These are phyloP conservation scores for Sherardia arvensis DNA, from an alignment of 257 asterid genomes.

Conservation along the genomic window DNA sequence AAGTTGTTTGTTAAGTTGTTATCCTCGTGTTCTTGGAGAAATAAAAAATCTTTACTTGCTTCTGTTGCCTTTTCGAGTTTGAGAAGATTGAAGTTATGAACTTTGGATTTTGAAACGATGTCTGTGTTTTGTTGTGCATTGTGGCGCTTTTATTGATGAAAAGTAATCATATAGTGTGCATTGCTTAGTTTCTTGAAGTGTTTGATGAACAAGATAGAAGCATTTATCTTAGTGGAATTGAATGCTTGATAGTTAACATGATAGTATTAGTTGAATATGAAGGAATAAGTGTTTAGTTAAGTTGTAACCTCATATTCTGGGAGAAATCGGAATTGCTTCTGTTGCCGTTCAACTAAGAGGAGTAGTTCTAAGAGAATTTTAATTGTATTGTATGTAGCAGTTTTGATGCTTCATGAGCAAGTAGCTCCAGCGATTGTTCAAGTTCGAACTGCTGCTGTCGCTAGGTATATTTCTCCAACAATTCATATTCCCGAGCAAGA, in stretches of 20 bases:
- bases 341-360: not conserved
- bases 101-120: not conserved
- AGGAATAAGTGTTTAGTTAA: not conserved
- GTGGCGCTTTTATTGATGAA: not conserved
- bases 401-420: constrained; percentile 58
- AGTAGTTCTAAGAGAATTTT: not conserved
- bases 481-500: constrained; percentile 46
- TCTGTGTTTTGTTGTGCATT: not conserved
- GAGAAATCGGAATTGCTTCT: not conserved
- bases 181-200: not conserved
- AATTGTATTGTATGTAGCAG: constrained; percentile 36
- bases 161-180: not conserved
- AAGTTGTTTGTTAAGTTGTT: too few species aligned
- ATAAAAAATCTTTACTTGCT: not conserved
- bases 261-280: not conserved
- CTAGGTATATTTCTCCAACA: constrained; percentile 41
- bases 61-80: not conserved
- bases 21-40: not conserved
- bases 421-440: constrained; percentile 38
- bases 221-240: not conserved
- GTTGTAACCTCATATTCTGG: not conserved
- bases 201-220: not conserved
- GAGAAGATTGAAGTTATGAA: not conserved
- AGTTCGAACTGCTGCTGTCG: constrained; percentile 35
- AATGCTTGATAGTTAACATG: not conserved